These are phyloP conservation scores for Massarina eburnea DNA, from an alignment of 2,329 filamentous ascomycete species.

Conservation along the genomic window DNA sequence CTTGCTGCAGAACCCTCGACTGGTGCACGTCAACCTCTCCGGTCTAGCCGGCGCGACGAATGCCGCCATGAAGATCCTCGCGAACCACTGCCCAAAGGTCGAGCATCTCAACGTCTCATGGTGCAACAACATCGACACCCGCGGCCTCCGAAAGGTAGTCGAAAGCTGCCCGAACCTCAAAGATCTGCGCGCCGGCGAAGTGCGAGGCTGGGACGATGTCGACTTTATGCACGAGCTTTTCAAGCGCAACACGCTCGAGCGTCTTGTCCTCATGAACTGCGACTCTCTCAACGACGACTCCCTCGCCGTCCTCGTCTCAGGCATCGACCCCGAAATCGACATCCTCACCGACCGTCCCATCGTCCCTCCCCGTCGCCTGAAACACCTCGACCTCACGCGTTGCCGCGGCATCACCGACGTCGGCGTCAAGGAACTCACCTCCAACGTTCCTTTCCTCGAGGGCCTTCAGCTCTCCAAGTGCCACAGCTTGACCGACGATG, in stretches of 20 bases:
- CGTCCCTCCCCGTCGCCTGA: slow-evolving; percentile 75
- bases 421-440: slow-evolving; percentile 70
- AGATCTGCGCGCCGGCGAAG: slow-evolving; percentile 80
- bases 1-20: slow-evolving; percentile 73
- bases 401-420: slow-evolving; percentile 72
- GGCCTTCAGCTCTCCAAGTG: slow-evolving; percentile 83
- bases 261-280: slow-evolving; percentile 80
- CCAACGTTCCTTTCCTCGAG: slow-evolving; percentile 77
- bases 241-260: slow-evolving; percentile 76
- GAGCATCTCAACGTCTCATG: slow-evolving; percentile 87
- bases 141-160: slow-evolving; percentile 72
- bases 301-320: slow-evolving; percentile 73
- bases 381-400: slow-evolving; percentile 81
- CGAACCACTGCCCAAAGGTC: slow-evolving; percentile 76
- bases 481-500: slow-evolving; percentile 69
- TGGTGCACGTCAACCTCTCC: slow-evolving; percentile 84
- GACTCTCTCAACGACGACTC: slow-evolving; percentile 74
- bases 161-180: slow-evolving; percentile 71
- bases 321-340: slow-evolving; percentile 75
- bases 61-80: slow-evolving; percentile 81
- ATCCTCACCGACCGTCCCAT: slow-evolving; percentile 74
- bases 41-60: slow-evolving; percentile 80
- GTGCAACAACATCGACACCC: slow-evolving; percentile 83
- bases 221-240: slow-evolving; percentile 76
- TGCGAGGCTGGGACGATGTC: slow-evolving; percentile 74